Base-by-base conservation (phyloP, 2,329 filamentous ascomycete genomes). In the Aspergillus texensis region DNA sequence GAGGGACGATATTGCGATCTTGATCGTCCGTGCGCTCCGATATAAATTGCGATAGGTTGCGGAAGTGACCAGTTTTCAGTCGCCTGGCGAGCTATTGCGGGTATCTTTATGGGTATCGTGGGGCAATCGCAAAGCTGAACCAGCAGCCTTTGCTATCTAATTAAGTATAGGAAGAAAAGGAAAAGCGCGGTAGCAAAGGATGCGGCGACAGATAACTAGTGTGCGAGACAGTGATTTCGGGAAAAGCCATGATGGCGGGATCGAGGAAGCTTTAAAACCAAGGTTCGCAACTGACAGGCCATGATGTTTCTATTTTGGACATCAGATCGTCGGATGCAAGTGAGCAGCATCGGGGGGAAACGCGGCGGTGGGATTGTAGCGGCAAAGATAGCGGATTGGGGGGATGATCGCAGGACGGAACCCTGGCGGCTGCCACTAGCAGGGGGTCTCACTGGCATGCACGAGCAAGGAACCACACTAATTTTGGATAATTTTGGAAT, bases 141-240 rank as follows among this genome's bases (percentile, higher is more conserved):
- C 78, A 74, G 78, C 78, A 79, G 78, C 72, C 71, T 76, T 72
- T 72, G 70, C 72, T 70, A 67, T 76, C 72, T 77, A 74, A 71
- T 68, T 68, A 70, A 54, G 62, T 66, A 70, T 64, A 57, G 62
- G 67, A 72, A 63, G 62, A 66, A 65, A 70, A 70, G 65, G 68
- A 69, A 73, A 72, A 70, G 68, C 67, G 68, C 68, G 62, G 67
- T 62, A 63, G 63, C 65, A 62, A 69, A 64, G 63, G 62, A 69
- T 56, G 65, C 66, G 61, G 62, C 65, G 64, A 66, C 59, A 63
- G 63, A 67, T 61, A 64, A 70, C 62, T 64, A 63, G 62, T 59
- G 57, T 50, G 56, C 32, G 58, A 58, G 60, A 68, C 61, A 56
- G 45, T 58, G 61, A 34, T 56, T 56, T 45, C 60, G 61, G 64